Evolutionary conservation across 352 stramenopile species (phyloP).

Genomic region (Elongisporangium senticosum): DNA sequence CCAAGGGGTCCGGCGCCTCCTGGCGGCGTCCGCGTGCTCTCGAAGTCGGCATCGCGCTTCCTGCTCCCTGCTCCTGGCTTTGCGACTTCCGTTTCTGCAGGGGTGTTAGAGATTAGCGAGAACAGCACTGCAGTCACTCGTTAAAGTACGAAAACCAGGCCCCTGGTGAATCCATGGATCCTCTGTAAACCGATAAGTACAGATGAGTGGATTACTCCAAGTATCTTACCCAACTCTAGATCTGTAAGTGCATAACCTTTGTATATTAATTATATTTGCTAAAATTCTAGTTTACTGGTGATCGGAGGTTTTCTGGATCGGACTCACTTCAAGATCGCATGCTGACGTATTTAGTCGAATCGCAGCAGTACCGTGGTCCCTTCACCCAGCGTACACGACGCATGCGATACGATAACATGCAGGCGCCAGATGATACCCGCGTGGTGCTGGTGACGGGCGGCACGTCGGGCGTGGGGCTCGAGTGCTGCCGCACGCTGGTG

Average conservation of each 20-base stretch:
- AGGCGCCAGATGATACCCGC: background rate
- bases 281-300: background rate
- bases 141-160: background rate
- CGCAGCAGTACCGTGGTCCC: background rate
- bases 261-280: background rate
- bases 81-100: background rate
- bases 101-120: background rate
- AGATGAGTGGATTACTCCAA: too few species aligned
- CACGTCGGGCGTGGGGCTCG: constrained; percentile 24
- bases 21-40: background rate
- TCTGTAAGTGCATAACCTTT: background rate
- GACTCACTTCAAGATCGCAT: background rate
- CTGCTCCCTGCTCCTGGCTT: background rate
- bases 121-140: background rate
- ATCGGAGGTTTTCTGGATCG: background rate
- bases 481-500: constrained; percentile 20
- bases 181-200: too few species aligned
- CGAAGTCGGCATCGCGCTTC: background rate
- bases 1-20: background rate
- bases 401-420: background rate
- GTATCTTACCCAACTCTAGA: too few species aligned
- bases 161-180: background rate
- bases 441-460: constrained; percentile 28
- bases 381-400: background rate
- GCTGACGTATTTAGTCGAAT: background rate